phyloP scores from a whole-genome alignment of 371 early-diverging fungal genomes.

The Zychaea mexicana region DNA sequence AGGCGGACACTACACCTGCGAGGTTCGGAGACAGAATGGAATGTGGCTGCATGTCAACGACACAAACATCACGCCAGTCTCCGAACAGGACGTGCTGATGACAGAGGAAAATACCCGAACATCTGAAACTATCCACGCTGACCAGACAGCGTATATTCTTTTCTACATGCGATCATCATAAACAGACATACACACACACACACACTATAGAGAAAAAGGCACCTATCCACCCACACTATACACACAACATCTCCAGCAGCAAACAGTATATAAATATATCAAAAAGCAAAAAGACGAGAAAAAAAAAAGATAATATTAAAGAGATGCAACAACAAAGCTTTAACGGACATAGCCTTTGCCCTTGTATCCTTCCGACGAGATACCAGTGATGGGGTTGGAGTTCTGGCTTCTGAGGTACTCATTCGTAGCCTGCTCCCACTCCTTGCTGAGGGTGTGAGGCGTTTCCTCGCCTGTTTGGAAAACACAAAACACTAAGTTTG shows the following conservation, averaged over 20 bases:
- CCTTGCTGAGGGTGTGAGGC: conserved; percentile 79
- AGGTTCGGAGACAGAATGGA: conserved; percentile 71
- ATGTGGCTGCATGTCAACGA: conserved; percentile 95
- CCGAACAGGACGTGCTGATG: conserved; percentile 69
- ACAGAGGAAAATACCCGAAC: conserved; percentile 46
- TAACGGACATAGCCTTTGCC: conserved; percentile 81
- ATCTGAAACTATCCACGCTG: conserved; percentile 44
- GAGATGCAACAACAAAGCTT: too few species aligned
- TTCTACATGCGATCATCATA: conserved; percentile 36
- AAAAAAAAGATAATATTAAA: background rate
- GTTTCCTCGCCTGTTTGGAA: conserved; percentile 70
- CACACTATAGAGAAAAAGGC: too few species aligned
- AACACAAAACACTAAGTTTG: too few species aligned
- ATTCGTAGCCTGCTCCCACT: conserved; percentile 94
- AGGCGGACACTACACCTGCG: conserved; percentile 98
- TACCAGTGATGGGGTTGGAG: conserved; percentile 90
- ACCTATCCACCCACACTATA: too few species aligned
- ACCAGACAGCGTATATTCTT: conserved; percentile 51
- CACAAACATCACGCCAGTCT: conserved; percentile 68
- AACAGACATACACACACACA: too few species aligned
- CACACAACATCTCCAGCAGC: too few species aligned
- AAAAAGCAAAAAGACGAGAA: background rate
- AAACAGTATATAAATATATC: too few species aligned
- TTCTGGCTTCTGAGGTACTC: conserved; percentile 81
- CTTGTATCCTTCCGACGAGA: conserved; percentile 84